Evolutionary conservation across 2,329 filamentous ascomycete species (phyloP).

Genomic region (Pyrenophora teres): DNA sequence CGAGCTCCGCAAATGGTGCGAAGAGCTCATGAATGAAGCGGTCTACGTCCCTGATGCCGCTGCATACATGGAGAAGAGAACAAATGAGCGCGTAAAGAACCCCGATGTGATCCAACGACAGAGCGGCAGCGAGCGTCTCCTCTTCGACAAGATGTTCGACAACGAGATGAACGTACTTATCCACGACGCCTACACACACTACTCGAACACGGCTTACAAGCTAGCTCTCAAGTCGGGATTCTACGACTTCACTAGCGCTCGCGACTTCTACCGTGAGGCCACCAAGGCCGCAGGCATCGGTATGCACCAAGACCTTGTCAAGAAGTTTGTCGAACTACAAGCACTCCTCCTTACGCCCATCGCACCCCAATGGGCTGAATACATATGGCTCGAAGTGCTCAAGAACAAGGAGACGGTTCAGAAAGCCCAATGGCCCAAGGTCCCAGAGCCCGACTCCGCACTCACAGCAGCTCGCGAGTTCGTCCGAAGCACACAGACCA

Average conservation of each 20-base stretch:
- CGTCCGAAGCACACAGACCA: constrained; percentile 72
- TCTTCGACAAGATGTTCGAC: constrained; percentile 87
- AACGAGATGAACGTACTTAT: constrained; percentile 90
- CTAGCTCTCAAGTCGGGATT: constrained; percentile 62
- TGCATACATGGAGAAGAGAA: constrained; percentile 49
- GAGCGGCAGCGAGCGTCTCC: constrained; percentile 66
- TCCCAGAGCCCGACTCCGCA: constrained; percentile 66
- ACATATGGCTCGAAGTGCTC: constrained; percentile 91
- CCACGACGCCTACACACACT: constrained; percentile 77
- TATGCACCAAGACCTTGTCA: constrained; percentile 82
- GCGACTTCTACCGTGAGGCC: constrained; percentile 88
- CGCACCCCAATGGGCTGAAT: constrained; percentile 91
- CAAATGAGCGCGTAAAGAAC: constrained; percentile 53
- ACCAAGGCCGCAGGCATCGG: constrained; percentile 76
- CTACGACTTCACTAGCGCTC: constrained; percentile 87
- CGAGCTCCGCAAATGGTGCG: constrained; percentile 86
- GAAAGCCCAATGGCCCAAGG: constrained; percentile 73
- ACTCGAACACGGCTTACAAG: constrained; percentile 58
- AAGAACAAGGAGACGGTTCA: constrained; percentile 77
- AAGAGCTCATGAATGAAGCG: constrained; percentile 75
- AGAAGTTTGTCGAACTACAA: constrained; percentile 84
- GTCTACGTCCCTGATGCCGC: constrained; percentile 51
- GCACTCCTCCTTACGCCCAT: constrained; percentile 81
- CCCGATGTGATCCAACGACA: constrained; percentile 69
- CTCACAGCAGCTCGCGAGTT: constrained; percentile 83